Conservation (phyloP, 139 green algal genomes). For the Chlamydomonas asymmetrica region DNA sequence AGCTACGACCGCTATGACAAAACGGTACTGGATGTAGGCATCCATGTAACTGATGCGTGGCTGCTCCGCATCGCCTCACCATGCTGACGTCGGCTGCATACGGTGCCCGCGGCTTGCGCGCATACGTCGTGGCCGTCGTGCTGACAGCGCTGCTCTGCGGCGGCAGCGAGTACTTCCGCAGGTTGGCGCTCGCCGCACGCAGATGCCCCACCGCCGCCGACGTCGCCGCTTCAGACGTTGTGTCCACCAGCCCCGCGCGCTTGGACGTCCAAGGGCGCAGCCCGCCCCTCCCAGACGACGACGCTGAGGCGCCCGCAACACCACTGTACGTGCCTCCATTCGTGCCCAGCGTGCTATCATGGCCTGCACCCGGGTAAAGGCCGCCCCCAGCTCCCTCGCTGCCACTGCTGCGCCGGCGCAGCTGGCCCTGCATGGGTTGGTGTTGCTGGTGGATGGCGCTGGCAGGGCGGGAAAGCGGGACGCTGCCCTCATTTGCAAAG, state of each 20-base stretch:
- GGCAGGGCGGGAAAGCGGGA: constrained; percentile 5
- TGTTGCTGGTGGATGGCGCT: constrained; percentile 1
- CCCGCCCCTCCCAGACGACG: too few relatives aligned
- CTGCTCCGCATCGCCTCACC: too few relatives aligned
- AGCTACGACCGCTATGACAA: too few relatives aligned
- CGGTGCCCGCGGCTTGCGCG: constrained; percentile 34
- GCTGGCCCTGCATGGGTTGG: neutral
- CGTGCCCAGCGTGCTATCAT: neutral
- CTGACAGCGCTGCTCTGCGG: constrained; percentile 19
- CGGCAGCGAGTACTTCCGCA: constrained; percentile 34
- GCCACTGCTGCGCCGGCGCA: neutral
- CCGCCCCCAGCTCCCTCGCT: neutral
- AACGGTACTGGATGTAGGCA: too few relatives aligned
- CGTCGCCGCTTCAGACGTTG: constrained; percentile 12
- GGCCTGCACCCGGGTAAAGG: neutral
- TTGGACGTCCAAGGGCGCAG: constrained; percentile 20
- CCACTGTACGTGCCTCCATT: too few relatives aligned
- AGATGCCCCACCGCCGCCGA: constrained; percentile 25
- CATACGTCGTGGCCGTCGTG: constrained; percentile 32
- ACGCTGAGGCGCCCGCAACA: too few relatives aligned
- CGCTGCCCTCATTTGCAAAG: constrained; percentile 11
- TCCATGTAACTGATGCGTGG: too few relatives aligned
- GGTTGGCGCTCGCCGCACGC: constrained; percentile 19
- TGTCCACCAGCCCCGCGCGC: constrained; percentile 16
- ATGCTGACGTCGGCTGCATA: constrained; percentile 31